Base-by-base conservation (phyloP, 805 yeast genomes). In the Kluyveromyces aestuarii region DNA sequence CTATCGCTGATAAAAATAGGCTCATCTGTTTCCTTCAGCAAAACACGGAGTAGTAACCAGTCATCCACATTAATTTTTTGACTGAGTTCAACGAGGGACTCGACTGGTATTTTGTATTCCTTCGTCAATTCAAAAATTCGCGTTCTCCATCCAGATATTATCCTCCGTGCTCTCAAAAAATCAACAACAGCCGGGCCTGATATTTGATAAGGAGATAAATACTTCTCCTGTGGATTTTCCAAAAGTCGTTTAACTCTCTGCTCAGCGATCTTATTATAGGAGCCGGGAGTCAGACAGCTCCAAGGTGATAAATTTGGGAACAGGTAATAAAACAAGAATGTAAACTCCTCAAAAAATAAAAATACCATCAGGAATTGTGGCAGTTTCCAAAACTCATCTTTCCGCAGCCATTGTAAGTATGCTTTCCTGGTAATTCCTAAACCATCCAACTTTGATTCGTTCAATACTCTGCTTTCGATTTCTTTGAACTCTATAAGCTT, bases 291-390 rank as follows among this genome's bases (percentile, higher is more conserved):
- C 9, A 76, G 67, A 60, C 84, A 80, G 10, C 83, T 79, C 66
- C 73, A 73, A 9, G 84, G 82, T 0, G 81, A 73, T 5, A 80
- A 57, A 52, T 75, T 76, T 0, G 86, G 86, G 45, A 79, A 58
- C 4, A 69, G 59, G 47, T 72, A 76, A 56, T 82, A 78, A 6
- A 81, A 52, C 1, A 77, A 18, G 0, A 83, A 82, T 0, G 83
- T 76, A 45, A 66, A 56, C 54, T 81, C 87, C 57, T 75, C 76
- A 59, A 78, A 79, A 2, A 78, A 53, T 27, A 75, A 42, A 43
- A 75, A 66, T 7, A 78, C 52, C 2, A 79, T 40, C 1, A 73
- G 71, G 62, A 81, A 80, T n/a, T 63, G 21, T 2, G 85, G 85
- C 17, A 81, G 54, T 58, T 79, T 80, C 58, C 63, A 54, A 48